A percentile compares a stretch with the other conserved stretches of the same genome.
These are phyloP conservation scores for Eimeria sp. DNA, from an alignment of 169 alveolate genomes.

Conservation along the genomic window DNA sequence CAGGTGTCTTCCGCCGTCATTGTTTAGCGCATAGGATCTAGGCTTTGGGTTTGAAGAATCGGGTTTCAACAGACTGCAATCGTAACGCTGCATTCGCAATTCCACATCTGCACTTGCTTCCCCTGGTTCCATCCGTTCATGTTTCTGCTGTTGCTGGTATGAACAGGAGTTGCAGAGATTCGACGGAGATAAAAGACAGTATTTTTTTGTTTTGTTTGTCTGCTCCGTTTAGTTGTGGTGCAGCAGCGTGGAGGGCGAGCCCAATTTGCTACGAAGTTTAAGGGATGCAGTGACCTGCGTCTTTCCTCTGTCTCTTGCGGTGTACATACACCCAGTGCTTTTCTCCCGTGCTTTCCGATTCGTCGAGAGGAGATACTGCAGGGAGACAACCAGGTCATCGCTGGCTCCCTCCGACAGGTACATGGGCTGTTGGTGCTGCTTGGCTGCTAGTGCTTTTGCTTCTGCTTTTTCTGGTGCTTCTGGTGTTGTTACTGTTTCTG, in stretches of 20 bases:
- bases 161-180: too few relatives aligned
- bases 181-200: neutral
- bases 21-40: too few relatives aligned
- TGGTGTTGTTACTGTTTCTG: neutral
- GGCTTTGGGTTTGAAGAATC: neutral
- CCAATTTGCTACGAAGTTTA: neutral
- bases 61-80: neutral
- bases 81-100: neutral
- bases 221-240: slow-evolving; percentile 3
- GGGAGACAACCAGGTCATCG: neutral
- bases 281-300: slow-evolving; percentile 46
- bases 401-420: slow-evolving; percentile 16
- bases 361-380: slow-evolving; percentile 32
- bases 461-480: neutral
- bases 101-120: neutral
- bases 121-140: neutral
- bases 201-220: neutral
- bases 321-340: slow-evolving; percentile 50
- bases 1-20: neutral
- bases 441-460: slow-evolving; percentile 6
- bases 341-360: slow-evolving; percentile 27
- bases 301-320: slow-evolving; percentile 33
- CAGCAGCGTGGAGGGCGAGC: slow-evolving; percentile 37
- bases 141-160: too few relatives aligned
- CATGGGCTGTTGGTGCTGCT: neutral